Percentiles rank a stretch among this genome's conserved stretches.
phyloP scores from a whole-genome alignment of 2,329 filamentous ascomycete genomes.

The Penicillium sp. region DNA sequence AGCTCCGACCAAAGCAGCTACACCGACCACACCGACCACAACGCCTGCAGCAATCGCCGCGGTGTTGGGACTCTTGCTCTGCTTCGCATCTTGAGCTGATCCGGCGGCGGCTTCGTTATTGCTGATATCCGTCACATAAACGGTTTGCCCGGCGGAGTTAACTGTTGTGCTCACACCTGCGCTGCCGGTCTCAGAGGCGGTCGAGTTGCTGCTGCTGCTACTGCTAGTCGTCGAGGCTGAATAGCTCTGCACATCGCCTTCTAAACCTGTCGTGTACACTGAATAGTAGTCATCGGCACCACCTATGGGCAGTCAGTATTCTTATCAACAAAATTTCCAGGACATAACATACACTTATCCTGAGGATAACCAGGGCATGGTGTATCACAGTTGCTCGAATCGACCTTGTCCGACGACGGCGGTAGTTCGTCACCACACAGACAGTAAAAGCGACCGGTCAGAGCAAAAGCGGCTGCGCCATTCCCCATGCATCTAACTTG shows the following conservation, averaged over 20 bases:
- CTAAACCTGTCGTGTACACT: conserved; percentile 53
- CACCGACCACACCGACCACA: conserved; percentile 75
- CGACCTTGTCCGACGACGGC: conserved; percentile 52
- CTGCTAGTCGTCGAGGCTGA: conserved; percentile 28
- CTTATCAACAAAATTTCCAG: not conserved
- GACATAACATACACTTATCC: conserved; percentile 61
- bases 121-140: conserved; percentile 35
- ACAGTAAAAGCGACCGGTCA: conserved; percentile 63
- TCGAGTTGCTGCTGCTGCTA: conserved; percentile 13
- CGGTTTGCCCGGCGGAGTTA: conserved; percentile 30
- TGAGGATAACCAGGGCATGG: conserved; percentile 62
- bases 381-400: conserved; percentile 62
- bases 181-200: conserved; percentile 9
- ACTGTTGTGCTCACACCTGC: conserved; percentile 22
- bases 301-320: conserved; percentile 45
- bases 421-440: conserved; percentile 73
- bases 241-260: conserved; percentile 36
- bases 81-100: not conserved
- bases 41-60: conserved; percentile 84
- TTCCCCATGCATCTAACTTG: conserved; percentile 50
- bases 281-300: conserved; percentile 56
- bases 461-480: conserved; percentile 60
- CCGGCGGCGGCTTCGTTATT: conserved; percentile 8
- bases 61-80: conserved; percentile 57
- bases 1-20: conserved; percentile 66